Evolutionary conservation across 768 basidiomycete species (phyloP), one percentile per base, ranked within the genome.

Genomic region (Serendipita sp.): DNA sequence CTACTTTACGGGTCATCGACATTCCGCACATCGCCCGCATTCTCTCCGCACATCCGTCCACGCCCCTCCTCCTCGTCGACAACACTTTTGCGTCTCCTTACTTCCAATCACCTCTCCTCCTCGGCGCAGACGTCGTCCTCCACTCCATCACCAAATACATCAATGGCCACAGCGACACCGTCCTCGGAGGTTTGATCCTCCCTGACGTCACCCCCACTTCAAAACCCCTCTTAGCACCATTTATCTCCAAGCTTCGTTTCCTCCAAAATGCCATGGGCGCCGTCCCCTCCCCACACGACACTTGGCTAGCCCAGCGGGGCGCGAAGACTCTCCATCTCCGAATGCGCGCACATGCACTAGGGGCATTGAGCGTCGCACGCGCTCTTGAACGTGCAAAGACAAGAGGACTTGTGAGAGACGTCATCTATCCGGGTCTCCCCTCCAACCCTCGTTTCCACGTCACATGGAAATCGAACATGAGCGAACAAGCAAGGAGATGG

Each of bases 21-120:
- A 84, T 98, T 70, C 72, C 77, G 0, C 81, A 82, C 61, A 81
- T 98, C 66, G 78, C 82, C 26, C 70, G 78, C 11, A 74, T 95
- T 58, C 84, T 84, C 2, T 80, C 77, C 62, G 75, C 81, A 0
- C 83, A 86, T 60, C 70, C 71, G 0, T 66, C 69, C 11, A 66
- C 69, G 17, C 93, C 94, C 0, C 75, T 92, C 30, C 81, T 99
- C 14, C 81, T 94, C 51, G 87, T 97, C 48, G 94, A 97, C 77
- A 92, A 89, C 75, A 96, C 93, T 24, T 96, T 95, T 80, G 78
- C 92, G 42, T 94, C 91, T 0, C 90, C 95, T 0, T 97, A 84
- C 75, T 97, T 86, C 76, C 81, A 83, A 42, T 90, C 90, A 0
- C 94, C 94, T 0, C 82, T 97, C 34, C 79, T 86, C 62, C 70